phyloP scores from a whole-genome alignment of 805 yeast species.

The Dipodascopsis uninucleata region DNA sequence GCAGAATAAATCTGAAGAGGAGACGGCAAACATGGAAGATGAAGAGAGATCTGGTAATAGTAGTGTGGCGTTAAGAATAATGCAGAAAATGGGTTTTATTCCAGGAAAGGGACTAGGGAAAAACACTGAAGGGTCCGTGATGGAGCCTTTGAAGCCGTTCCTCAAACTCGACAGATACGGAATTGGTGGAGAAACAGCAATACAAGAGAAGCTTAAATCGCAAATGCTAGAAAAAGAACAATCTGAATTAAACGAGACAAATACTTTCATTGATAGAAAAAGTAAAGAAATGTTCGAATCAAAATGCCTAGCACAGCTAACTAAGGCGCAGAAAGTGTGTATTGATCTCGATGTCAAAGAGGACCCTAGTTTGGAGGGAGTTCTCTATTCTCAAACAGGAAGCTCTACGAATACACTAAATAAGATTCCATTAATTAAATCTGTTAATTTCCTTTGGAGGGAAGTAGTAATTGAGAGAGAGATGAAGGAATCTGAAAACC shows the following conservation, averaged over 20 bases:
- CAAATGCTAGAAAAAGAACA: slow-evolving; percentile 8
- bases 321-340: slow-evolving; percentile 25
- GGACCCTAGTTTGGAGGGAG: slow-evolving; percentile 13
- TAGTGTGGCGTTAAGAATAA: slow-evolving; percentile 40
- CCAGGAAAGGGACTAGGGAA: slow-evolving; percentile 47
- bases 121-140: slow-evolving; percentile 6
- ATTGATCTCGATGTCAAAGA: slow-evolving; percentile 17
- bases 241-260: slow-evolving; percentile 3
- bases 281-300: slow-evolving; percentile 15
- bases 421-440: slow-evolving; percentile 2
- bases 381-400: slow-evolving; percentile 4
- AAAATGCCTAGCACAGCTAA: slow-evolving; percentile 19
- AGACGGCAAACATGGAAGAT: slow-evolving; percentile 14
- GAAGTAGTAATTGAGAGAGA: slow-evolving; percentile 13
- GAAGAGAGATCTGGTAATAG: slow-evolving; percentile 26
- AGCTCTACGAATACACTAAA: background rate
- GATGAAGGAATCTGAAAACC: slow-evolving; percentile 3
- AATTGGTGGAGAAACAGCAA: slow-evolving; percentile 27
- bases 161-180: slow-evolving; percentile 29
- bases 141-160: slow-evolving; percentile 5
- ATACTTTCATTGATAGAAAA: slow-evolving; percentile 5
- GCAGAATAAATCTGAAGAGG: background rate
- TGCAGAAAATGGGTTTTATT: slow-evolving; percentile 58
- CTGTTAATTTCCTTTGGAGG: slow-evolving; percentile 21
- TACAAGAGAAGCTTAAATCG: slow-evolving; percentile 27